Conservation (phyloP, 768 basidiomycete species). For the Hebeloma cylindrosporum region DNA sequence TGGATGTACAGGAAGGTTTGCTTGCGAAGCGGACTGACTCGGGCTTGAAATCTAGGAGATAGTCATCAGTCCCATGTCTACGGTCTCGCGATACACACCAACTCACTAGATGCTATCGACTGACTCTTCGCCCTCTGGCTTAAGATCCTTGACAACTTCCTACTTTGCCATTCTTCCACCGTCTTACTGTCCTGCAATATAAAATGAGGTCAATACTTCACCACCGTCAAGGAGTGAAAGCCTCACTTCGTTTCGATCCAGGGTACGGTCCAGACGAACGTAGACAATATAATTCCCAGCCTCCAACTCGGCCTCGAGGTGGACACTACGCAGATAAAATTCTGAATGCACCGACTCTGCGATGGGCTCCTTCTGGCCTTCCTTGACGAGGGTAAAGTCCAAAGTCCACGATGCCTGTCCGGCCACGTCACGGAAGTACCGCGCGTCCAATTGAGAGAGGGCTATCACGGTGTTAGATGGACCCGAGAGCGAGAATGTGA, state of each 20-base stretch:
- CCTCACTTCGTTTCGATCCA: conserved; percentile 23
- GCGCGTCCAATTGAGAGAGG: conserved; percentile 49
- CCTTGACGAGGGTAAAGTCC: conserved; percentile 51
- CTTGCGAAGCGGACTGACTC: conserved; percentile 26
- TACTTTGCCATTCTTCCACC: conserved; percentile 35
- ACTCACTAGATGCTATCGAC: conserved; percentile 47
- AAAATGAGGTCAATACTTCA: neutral
- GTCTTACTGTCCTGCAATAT: conserved; percentile 17
- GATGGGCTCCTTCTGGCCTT: conserved; percentile 39
- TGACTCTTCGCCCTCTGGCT: conserved; percentile 46
- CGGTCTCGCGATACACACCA: neutral
- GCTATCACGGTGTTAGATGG: conserved; percentile 47
- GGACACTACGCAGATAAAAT: conserved; percentile 40
- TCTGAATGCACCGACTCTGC: conserved; percentile 38
- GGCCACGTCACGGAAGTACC: conserved; percentile 50
- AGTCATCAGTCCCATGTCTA: neutral
- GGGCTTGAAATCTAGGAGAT: conserved; percentile 30
- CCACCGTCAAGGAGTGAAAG: neutral
- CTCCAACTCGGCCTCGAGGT: conserved; percentile 42
- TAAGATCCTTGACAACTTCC: conserved; percentile 41
- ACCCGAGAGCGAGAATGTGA: conserved; percentile 43
- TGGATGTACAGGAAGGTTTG: conserved; percentile 6
- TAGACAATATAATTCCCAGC: conserved; percentile 46
- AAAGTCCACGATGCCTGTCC: conserved; percentile 46
- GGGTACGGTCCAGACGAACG: conserved; percentile 35